These are phyloP conservation scores for Mycena kentingensis DNA, from an alignment of 768 basidiomycete species.

Conservation along the genomic window DNA sequence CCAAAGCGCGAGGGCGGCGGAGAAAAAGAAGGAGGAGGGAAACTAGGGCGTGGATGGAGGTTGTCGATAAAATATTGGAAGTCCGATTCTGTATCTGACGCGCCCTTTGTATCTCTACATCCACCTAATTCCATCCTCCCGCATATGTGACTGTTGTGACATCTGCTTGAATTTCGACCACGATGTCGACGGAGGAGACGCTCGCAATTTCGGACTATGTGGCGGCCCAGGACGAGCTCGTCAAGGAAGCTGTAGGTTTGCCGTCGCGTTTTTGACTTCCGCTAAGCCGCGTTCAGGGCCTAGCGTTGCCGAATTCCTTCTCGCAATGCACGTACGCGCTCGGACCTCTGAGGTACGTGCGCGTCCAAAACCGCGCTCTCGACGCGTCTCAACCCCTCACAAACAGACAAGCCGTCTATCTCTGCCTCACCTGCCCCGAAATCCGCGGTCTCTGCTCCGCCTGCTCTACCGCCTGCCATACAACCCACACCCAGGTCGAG, in stretches of 20 bases:
- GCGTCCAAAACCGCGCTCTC: slow-evolving; percentile 1
- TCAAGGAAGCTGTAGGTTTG: slow-evolving; percentile 45
- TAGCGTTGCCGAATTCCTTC: slow-evolving; percentile 66
- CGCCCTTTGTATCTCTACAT: too few relatives aligned
- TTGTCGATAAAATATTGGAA: too few relatives aligned
- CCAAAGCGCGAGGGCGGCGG: slow-evolving; percentile 44
- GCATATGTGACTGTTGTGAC: too few relatives aligned
- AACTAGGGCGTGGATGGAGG: too few relatives aligned
- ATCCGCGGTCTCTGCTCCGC: slow-evolving; percentile 76
- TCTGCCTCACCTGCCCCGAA: slow-evolving; percentile 73
- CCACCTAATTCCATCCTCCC: too few relatives aligned
- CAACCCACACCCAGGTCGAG: slow-evolving; percentile 83
- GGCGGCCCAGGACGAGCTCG: slow-evolving; percentile 49
- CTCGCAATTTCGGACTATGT: slow-evolving; percentile 43
- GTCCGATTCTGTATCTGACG: too few relatives aligned
- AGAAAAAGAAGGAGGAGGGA: slow-evolving; percentile 6
- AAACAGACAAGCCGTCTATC: slow-evolving; percentile 74
- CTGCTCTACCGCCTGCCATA: slow-evolving; percentile 86
- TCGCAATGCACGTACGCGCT: slow-evolving; percentile 64
- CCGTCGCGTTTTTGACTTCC: slow-evolving; percentile 31
- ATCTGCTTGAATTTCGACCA: too few relatives aligned
- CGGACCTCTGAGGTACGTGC: slow-evolving; percentile 52
- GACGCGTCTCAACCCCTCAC: slow-evolving; percentile 17
- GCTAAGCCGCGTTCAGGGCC: slow-evolving; percentile 35
- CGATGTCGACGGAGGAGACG: not conserved